These are phyloP conservation scores for Aspergillus glaucus DNA, from an alignment of 2,329 filamentous ascomycete genomes.

Conservation along the genomic window DNA sequence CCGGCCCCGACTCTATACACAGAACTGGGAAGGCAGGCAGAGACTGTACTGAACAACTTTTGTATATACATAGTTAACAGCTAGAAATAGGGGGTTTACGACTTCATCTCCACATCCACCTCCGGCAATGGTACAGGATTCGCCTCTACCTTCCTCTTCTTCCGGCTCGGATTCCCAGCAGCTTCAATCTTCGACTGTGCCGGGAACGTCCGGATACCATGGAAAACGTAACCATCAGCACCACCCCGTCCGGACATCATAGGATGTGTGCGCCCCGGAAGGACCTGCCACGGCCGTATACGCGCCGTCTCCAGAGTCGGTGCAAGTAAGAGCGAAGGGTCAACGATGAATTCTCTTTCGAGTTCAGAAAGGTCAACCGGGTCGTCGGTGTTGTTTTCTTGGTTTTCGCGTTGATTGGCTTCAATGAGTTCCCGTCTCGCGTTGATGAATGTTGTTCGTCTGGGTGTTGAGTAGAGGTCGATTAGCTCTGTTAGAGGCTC, in stretches of 20 bases:
- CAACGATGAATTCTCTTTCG: conserved; percentile 71
- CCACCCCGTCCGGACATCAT: conserved; percentile 86
- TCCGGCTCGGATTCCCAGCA: conserved; percentile 62
- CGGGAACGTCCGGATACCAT: conserved; percentile 72
- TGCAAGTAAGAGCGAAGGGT: conserved; percentile 76
- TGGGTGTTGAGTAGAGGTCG: conserved; percentile 76
- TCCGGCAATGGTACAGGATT: conserved; percentile 15
- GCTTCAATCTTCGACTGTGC: conserved; percentile 74
- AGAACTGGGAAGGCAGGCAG: no score
- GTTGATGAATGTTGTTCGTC: conserved; percentile 64
- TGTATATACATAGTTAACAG: neutral
- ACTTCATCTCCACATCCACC: conserved; percentile 26
- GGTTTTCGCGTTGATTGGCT: conserved; percentile 5
- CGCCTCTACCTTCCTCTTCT: conserved; percentile 57
- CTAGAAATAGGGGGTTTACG: conserved; percentile 6
- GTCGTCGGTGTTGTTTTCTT: conserved; percentile 4
- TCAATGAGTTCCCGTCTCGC: conserved; percentile 25
- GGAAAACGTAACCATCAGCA: conserved; percentile 84
- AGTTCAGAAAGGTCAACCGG: conserved; percentile 26
- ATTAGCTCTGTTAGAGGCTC: conserved; percentile 72
- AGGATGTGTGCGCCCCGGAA: conserved; percentile 87
- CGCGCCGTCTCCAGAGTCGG: conserved; percentile 74
- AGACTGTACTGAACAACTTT: neutral
- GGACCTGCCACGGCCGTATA: conserved; percentile 77
- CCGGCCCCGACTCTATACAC: no score